Evolutionary conservation across 2,329 filamentous ascomycete genomes (phyloP).

Genomic region (Sporothrix variecibatus): DNA sequence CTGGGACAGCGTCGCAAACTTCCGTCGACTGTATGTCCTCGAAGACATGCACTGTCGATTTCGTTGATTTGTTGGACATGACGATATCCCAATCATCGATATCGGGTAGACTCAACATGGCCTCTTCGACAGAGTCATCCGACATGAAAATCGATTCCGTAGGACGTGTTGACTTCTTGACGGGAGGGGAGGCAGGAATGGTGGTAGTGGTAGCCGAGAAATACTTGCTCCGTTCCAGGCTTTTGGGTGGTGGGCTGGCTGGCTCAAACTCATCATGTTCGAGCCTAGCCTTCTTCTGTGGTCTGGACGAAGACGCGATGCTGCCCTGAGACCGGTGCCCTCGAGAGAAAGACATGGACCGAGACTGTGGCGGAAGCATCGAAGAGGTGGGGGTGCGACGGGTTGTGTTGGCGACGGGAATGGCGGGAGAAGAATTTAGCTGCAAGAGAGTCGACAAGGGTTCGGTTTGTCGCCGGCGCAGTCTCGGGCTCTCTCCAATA

Average conservation of each 20-base stretch:
- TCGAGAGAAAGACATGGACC: constrained; percentile 8
- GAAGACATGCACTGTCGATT: constrained; percentile 43
- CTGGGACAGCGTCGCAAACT: constrained; percentile 6
- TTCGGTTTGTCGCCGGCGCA: constrained; percentile 55
- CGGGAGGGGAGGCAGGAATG: not conserved
- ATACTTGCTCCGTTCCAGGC: constrained; percentile 55
- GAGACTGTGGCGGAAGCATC: constrained; percentile 18
- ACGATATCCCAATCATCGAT: constrained; percentile 49
- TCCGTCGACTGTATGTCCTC: constrained; percentile 39
- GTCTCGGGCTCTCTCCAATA: constrained; percentile 41
- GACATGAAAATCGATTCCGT: constrained; percentile 52
- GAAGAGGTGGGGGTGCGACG: constrained; percentile 22
- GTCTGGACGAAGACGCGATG: constrained; percentile 37
- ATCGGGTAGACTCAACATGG: constrained; percentile 53
- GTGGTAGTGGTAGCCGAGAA: constrained; percentile 42
- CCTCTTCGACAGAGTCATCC: constrained; percentile 60
- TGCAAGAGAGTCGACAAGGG: constrained; percentile 50
- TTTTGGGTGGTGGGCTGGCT: constrained; percentile 24
- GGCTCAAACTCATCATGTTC: constrained; percentile 46
- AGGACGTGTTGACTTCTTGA: constrained; percentile 29
- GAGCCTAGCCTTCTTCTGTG: constrained; percentile 59
- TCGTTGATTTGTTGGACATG: constrained; percentile 37
- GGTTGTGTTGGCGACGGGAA: not conserved
- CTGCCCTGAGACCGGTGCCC: not conserved
- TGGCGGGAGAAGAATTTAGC: constrained; percentile 8